Conservation (phyloP, 2,329 filamentous ascomycete genomes). For the Alternaria ventricosa region DNA sequence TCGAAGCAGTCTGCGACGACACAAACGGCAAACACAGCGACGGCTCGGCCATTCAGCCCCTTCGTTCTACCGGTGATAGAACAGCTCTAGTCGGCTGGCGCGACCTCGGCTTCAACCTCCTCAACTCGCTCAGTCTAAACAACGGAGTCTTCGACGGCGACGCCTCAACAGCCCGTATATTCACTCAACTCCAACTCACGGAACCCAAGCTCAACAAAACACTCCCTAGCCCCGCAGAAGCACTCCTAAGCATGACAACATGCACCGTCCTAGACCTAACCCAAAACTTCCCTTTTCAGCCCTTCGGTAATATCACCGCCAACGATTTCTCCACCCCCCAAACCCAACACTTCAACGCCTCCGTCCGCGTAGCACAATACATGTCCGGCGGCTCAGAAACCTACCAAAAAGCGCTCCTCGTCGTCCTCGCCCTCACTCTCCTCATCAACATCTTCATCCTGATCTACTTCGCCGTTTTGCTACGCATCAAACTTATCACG, state of each 20-base stretch:
- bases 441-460: slow-evolving; percentile 13
- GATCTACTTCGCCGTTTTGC: slow-evolving; percentile 3
- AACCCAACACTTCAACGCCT: slow-evolving; percentile 8
- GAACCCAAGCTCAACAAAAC: slow-evolving; percentile 4
- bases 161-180: slow-evolving; percentile 7
- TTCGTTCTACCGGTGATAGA: neutral
- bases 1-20: slow-evolving; percentile 6
- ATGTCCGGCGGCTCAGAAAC: slow-evolving; percentile 13
- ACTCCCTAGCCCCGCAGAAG: slow-evolving; percentile 4
- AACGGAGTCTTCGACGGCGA: slow-evolving; percentile 14
- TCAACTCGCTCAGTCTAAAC: slow-evolving; percentile 12
- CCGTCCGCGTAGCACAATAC: slow-evolving; percentile 13
- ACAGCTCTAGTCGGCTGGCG: neutral
- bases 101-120: slow-evolving; percentile 6
- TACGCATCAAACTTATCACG: slow-evolving; percentile 10
- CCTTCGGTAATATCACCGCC: too few species aligned
- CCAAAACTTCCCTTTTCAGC: slow-evolving; percentile 6
- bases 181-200: slow-evolving; percentile 7
- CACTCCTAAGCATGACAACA: neutral
- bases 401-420: slow-evolving; percentile 8
- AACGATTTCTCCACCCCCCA: neutral
- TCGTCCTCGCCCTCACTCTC: slow-evolving; percentile 1
- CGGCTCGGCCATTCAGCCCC: neutral
- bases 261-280: slow-evolving; percentile 11
- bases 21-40: neutral